Evolutionary conservation across 352 stramenopile species (phyloP).

Genomic region (Globisporangium cylindrosporum): DNA sequence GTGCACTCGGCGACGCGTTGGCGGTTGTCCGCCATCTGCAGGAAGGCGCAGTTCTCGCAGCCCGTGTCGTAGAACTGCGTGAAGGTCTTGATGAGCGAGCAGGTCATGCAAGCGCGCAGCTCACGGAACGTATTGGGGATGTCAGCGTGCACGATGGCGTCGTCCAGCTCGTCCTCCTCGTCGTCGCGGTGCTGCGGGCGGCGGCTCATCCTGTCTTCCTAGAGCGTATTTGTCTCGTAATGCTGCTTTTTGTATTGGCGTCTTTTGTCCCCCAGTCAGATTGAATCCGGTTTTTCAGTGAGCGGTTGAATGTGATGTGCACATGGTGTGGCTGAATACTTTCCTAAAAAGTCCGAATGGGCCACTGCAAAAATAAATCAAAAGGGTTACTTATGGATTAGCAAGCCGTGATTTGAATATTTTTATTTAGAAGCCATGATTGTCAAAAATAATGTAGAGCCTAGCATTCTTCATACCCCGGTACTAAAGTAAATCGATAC

Average conservation of each 20-base stretch:
- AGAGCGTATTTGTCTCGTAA: too few relatives aligned
- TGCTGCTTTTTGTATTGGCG: neutral
- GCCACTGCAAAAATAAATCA: neutral
- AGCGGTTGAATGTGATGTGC: neutral
- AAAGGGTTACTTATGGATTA: too few relatives aligned
- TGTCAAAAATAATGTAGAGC: too few relatives aligned
- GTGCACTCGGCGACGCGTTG: slow-evolving; percentile 87
- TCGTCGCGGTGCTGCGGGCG: slow-evolving; percentile 52
- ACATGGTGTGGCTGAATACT: neutral
- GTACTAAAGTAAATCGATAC: too few relatives aligned
- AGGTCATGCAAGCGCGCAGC: slow-evolving; percentile 86
- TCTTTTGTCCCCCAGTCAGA: neutral
- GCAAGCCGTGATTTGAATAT: too few relatives aligned
- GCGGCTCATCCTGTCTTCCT: slow-evolving; percentile 32
- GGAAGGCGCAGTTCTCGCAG: slow-evolving; percentile 87
- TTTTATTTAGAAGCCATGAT: too few relatives aligned
- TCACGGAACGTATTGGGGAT: slow-evolving; percentile 88
- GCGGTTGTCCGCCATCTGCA: slow-evolving; percentile 89
- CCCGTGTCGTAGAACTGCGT: slow-evolving; percentile 90
- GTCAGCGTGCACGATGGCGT: slow-evolving; percentile 76
- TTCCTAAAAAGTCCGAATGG: neutral
- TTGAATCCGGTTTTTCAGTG: neutral
- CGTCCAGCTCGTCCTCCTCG: slow-evolving; percentile 81
- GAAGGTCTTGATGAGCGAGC: slow-evolving; percentile 88
- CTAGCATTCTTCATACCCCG: too few relatives aligned